These are phyloP conservation scores for Colletotrichum costaricense DNA, from an alignment of 2,329 filamentous ascomycete species.

Conservation along the genomic window DNA sequence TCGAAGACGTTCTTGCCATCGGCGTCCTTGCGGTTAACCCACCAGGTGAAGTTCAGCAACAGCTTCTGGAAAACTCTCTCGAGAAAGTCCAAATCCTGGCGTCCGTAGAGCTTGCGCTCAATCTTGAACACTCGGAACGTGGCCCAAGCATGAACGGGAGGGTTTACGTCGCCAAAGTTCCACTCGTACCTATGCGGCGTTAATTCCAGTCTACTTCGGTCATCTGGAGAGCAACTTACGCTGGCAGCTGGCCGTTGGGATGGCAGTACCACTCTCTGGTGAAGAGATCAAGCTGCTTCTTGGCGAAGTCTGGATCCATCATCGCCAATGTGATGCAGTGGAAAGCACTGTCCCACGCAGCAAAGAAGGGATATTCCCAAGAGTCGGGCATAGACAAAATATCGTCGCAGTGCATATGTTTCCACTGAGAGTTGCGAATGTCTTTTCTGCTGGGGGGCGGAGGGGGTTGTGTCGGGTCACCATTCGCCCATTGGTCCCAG, in stretches of 20 bases:
- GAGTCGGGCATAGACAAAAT: conserved; percentile 98
- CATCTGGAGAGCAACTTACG: conserved; percentile 61
- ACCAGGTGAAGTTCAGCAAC: conserved; percentile 98
- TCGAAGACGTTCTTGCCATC: conserved; percentile 98
- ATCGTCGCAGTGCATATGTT: conserved; percentile 93
- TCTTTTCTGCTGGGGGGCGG: conserved; percentile 84
- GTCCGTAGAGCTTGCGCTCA: conserved; percentile 95
- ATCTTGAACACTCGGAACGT: conserved; percentile 98
- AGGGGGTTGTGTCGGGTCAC: conserved; percentile 88
- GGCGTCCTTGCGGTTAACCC: conserved; percentile 95
- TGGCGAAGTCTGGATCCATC: conserved; percentile 97
- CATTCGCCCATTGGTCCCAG: conserved; percentile 98
- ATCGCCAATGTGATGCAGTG: conserved; percentile 96
- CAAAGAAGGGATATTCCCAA: conserved; percentile 99
- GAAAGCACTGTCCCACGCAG: conserved; percentile 96
- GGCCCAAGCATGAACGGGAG: conserved; percentile 95
- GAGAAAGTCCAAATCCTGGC: conserved; percentile 93
- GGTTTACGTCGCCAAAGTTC: conserved; percentile 98
- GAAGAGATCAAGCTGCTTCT: conserved; percentile 96
- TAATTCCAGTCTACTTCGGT: conserved; percentile 14
- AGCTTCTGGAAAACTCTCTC: conserved; percentile 97
- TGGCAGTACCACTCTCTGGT: conserved; percentile 99
- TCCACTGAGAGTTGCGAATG: conserved; percentile 91
- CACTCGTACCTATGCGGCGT: conserved; percentile 75
- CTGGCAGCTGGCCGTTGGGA: conserved; percentile 93